A percentile compares a stretch with the other conserved stretches of the same genome.
Conservation (phyloP, 1,284 basidiomycete genomes). For the Puccinia polysora region DNA sequence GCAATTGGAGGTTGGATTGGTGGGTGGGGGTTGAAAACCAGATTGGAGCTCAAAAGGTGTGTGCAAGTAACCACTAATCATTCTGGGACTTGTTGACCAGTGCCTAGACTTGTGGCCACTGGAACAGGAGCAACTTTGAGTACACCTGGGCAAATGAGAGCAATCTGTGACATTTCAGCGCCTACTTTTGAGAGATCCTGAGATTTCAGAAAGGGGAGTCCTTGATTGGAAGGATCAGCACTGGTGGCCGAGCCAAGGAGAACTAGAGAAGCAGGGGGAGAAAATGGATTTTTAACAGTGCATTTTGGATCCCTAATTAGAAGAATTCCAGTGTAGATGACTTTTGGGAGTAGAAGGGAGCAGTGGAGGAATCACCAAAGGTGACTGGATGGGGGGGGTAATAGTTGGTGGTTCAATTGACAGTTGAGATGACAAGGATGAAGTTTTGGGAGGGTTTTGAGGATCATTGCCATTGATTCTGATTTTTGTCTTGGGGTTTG, state of each 20-base stretch:
- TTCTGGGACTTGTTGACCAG: background rate
- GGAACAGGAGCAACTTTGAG: conserved; percentile 1
- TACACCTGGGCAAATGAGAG: background rate
- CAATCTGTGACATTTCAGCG: background rate
- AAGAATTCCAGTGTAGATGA: background rate
- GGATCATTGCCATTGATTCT: too few species aligned
- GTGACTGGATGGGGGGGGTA: background rate
- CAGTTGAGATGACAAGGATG: too few species aligned
- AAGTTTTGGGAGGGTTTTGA: too few species aligned
- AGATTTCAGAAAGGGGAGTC: background rate
- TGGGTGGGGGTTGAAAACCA: background rate
- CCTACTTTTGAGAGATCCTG: background rate
- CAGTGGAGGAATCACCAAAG: too few species aligned
- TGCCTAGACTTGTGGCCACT: background rate
- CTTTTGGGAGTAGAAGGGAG: conserved; percentile 3
- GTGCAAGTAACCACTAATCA: background rate
- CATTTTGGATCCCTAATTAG: background rate
- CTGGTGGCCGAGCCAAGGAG: background rate
- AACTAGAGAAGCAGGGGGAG: conserved; percentile 8
- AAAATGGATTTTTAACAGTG: background rate
- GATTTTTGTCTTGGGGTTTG: too few species aligned
- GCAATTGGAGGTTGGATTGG: background rate
- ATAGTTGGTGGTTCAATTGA: too few species aligned
- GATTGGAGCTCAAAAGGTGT: background rate
- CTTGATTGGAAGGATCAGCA: too few species aligned